These are phyloP conservation scores for Stenocarpella maydis DNA, from an alignment of 2,329 filamentous ascomycete genomes.

Conservation along the genomic window DNA sequence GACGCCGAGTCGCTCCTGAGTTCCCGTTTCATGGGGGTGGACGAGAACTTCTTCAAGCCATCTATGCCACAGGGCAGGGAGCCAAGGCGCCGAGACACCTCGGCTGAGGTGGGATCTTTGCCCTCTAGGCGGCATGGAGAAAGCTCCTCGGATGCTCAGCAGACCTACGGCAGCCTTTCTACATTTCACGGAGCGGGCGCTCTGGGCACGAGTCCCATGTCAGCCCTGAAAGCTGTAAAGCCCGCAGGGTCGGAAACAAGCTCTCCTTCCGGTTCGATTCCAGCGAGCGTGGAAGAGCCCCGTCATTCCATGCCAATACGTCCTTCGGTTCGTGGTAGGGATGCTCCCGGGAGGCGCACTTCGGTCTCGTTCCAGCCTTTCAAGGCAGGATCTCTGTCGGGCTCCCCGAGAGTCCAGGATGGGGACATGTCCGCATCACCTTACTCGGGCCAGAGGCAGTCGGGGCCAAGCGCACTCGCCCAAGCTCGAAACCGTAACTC, in stretches of 20 bases:
- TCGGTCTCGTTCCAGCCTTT: constrained; percentile 95
- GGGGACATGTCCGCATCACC: constrained; percentile 64
- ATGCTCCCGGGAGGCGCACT: constrained; percentile 71
- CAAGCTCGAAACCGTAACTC: constrained; percentile 76
- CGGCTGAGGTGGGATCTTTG: constrained; percentile 75
- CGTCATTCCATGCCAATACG: constrained; percentile 63
- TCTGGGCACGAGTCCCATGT: constrained; percentile 84
- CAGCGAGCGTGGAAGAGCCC: constrained; percentile 55
- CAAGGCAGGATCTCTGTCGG: constrained; percentile 94
- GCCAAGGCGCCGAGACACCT: constrained; percentile 46
- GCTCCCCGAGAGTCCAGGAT: constrained; percentile 71
- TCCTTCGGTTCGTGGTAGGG: constrained; percentile 49
- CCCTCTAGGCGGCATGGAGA: constrained; percentile 66
- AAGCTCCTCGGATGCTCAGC: constrained; percentile 68
- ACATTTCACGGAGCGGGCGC: constrained; percentile 86
- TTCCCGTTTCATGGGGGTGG: constrained; percentile 90
- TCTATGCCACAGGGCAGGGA: constrained; percentile 69
- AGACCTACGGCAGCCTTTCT: constrained; percentile 88
- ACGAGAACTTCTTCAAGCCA: constrained; percentile 86
- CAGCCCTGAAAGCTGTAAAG: constrained; percentile 77
- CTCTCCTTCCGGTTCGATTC: constrained; percentile 63
- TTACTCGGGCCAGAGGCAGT: constrained; percentile 58
- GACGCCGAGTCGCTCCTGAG: constrained; percentile 90
- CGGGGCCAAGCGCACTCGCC: constrained; percentile 57
- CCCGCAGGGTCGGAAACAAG: constrained; percentile 68